These are phyloP conservation scores for Solanum dulcamara DNA, from an alignment of 257 asterid genomes.

Conservation along the genomic window DNA sequence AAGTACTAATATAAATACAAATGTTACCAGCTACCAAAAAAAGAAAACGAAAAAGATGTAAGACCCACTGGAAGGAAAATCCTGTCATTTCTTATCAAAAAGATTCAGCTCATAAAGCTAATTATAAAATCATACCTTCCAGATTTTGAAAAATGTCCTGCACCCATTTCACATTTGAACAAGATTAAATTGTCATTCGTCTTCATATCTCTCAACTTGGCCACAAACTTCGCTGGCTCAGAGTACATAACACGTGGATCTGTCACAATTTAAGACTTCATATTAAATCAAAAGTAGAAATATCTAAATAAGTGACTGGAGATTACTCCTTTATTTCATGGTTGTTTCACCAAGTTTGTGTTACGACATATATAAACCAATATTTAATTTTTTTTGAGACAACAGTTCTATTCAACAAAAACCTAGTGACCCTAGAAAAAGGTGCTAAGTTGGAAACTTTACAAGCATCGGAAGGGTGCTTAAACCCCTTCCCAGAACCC, in stretches of 20 bases:
- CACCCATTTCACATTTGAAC: constrained; percentile 87
- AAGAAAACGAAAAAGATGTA: neutral
- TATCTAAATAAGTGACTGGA: neutral
- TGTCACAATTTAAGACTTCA: constrained; percentile 16
- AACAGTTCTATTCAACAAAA: too few relatives aligned
- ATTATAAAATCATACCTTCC: constrained; percentile 50
- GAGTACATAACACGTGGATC: constrained; percentile 87
- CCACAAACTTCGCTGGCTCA: constrained; percentile 90
- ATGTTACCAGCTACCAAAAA: neutral
- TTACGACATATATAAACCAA: neutral
- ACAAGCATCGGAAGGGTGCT: too few relatives aligned
- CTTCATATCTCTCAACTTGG: constrained; percentile 83
- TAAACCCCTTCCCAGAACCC: too few relatives aligned
- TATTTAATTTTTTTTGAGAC: too few relatives aligned
- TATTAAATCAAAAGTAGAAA: neutral
- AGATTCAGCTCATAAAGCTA: neutral
- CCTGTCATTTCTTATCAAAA: neutral
- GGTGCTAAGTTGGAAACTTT: too few relatives aligned
- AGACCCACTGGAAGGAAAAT: neutral
- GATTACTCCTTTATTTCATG: neutral
- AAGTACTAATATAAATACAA: neutral
- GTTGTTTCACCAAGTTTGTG: neutral
- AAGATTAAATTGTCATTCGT: constrained; percentile 60
- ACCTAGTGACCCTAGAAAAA: too few relatives aligned
- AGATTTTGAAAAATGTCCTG: constrained; percentile 93